These are phyloP conservation scores for Scenedesmus sp. DNA, from an alignment of 163 green algal genomes.

Conservation along the genomic window DNA sequence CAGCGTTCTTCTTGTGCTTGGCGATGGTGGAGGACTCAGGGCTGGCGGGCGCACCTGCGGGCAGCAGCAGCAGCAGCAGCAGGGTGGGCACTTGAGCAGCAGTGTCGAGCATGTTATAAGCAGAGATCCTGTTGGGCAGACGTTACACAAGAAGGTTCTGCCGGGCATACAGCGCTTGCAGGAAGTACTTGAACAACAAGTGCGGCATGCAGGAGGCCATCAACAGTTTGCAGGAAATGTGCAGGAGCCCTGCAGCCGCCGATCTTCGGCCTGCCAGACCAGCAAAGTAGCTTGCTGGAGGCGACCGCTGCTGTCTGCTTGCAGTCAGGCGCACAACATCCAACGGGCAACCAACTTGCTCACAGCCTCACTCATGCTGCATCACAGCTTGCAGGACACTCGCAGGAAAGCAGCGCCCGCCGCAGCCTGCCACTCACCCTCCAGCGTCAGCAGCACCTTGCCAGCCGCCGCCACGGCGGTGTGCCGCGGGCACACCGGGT, in stretches of 20 bases:
- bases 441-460: slow-evolving; percentile 82
- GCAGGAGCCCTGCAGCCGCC: not conserved
- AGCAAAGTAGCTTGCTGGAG: not conserved
- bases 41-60: slow-evolving; percentile 20
- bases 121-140: too few species aligned
- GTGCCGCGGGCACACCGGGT: slow-evolving; percentile 94
- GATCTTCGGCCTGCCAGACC: too few species aligned
- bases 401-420: not conserved
- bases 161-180: not conserved
- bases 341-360: too few species aligned
- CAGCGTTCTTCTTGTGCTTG: slow-evolving; percentile 67
- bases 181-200: too few species aligned
- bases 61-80: not conserved
- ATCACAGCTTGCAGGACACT: not conserved
- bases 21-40: slow-evolving; percentile 10
- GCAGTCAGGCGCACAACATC: not conserved
- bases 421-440: slow-evolving; percentile 54
- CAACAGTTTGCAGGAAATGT: not conserved
- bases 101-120: not conserved
- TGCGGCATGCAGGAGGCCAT: not conserved
- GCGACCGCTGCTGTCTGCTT: not conserved
- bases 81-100: not conserved
- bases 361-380: too few species aligned
- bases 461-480: slow-evolving; percentile 81
- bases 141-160: too few species aligned